Conservation (phyloP, 1,284 basidiomycete species). For the Malassezia japonica region DNA sequence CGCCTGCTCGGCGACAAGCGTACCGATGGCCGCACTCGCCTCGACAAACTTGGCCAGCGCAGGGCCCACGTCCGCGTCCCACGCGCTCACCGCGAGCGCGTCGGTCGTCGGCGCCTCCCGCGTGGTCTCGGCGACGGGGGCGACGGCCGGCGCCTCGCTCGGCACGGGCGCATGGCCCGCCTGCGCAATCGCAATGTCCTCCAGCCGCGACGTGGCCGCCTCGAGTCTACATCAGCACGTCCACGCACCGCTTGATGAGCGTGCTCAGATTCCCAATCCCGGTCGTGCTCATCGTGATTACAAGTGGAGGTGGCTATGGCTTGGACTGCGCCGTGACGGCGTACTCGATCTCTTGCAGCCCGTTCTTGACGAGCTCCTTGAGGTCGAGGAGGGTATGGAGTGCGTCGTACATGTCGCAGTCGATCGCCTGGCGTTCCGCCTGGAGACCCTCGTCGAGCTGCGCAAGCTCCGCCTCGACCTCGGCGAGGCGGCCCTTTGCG, state of each 20-base stretch:
- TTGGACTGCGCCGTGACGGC: too few relatives aligned
- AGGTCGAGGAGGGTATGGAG: constrained; percentile 17
- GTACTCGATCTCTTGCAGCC: too few relatives aligned
- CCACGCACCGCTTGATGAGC: constrained; percentile 40
- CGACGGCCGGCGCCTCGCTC: neutral
- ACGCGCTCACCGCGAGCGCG: constrained; percentile 61
- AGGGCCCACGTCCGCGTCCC: constrained; percentile 63
- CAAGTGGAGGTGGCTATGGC: neutral
- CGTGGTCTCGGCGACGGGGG: constrained; percentile 13
- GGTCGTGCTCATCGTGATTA: constrained; percentile 22
- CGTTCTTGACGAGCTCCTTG: constrained; percentile 13
- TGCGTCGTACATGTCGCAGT: constrained; percentile 15
- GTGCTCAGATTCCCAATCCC: constrained; percentile 44
- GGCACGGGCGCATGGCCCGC: neutral
- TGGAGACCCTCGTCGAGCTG: constrained; percentile 16
- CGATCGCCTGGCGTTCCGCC: constrained; percentile 15
- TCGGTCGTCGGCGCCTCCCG: constrained; percentile 16
- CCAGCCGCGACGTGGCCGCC: constrained; percentile 85
- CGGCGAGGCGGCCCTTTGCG: constrained; percentile 12
- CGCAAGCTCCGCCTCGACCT: constrained; percentile 2
- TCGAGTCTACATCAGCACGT: constrained; percentile 50
- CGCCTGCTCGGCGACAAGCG: constrained; percentile 54
- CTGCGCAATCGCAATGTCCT: constrained; percentile 65
- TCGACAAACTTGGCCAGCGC: constrained; percentile 65
- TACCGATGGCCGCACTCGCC: constrained; percentile 66